Evolutionary conservation across 1,284 basidiomycete genomes (phyloP), one percentile per base, ranked within the genome.

Genomic region (Inonotus obliquus): DNA sequence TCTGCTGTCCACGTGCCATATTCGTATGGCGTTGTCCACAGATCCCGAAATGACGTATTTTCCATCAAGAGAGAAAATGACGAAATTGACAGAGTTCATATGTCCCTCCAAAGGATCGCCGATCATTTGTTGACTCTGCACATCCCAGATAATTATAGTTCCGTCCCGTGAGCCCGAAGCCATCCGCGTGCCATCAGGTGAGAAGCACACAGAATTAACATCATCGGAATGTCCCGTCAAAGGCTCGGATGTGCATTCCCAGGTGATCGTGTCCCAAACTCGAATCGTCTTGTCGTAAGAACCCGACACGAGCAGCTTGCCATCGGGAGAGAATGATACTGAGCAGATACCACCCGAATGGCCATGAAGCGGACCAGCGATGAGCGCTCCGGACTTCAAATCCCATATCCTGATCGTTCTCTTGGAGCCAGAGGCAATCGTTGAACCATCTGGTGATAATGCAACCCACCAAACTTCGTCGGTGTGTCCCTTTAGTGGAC

Each of bases 401-500:
- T 57, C 44, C 62, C 62, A 63, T n/a, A 61, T 32, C 17, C 59
- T 47, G 21, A 63, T 51, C 25, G 53, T 63, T 11, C 23, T 13
- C 27, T 63, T 60, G n/a, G 59, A 61, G 9, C 59, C 59, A 23
- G 62, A 63, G n/a, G 27, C 54, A 25, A 63, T 53, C 2, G 9
- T 14, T 23, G 6, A 25, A 27, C 59, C 32, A 32, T 63, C 62
- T 13, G 59, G 59, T 4, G 59, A 48, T 29, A 63, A 57, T 44
- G 53, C 25, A 13, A 63, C 54, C 7, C 39, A 56, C 5, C 13
- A 27, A 32, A 51, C 49, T 7, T 10, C 11, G n/a, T 23, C 13
- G 14, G 49, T 27, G 25, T 51, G 49, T 29, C 49, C 49, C 29
- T 51, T 65, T 57, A 79, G 73, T 13, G 73, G 66, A 55, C 72